Base-by-base conservation (phyloP, 495 filamentous ascomycete species). In the Podospora sp. region DNA sequence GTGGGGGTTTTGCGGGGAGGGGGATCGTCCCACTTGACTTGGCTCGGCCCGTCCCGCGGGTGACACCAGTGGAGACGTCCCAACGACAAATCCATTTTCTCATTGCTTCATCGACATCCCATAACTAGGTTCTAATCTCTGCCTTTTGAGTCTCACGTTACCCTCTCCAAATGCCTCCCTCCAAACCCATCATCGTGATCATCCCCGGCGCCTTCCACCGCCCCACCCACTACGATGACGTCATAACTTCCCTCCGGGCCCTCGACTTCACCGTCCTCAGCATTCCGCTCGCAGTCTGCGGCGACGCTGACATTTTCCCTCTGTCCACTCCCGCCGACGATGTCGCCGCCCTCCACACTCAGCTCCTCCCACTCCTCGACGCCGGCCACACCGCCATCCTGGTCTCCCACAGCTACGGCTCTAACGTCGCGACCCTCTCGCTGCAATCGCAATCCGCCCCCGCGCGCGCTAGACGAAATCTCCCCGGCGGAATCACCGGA, bases 171-270 rank as follows among this genome's bases (percentile, higher is more conserved):
- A 33, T 33, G 29, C 4, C 29, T 8, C 53, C 53, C 6, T 26
- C 53, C 27, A 64, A 64, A 64, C 62, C 49, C 62, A 35, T 64
- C 25, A 64, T 64, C 62, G 50, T 64, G 49, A 18, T 64, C 49
- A 64, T 64, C 49, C 62, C 62, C 62, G 62, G 62, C 62, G 62
- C 62, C 62, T 64, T 64, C 50, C 62, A 64, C 49, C 29, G n/a
- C 49, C 62, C 62, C 24, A 16, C n/a, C 20, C 62, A 64, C 49
- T 64, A 64, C 27, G n/a, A 36, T 25, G 26, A 24, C 50, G 11
- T 64, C 18, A 64, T 55, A 9, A 9, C 35, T 16, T 49, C 62
- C 62, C 62, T 64, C 62, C 25, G 27, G n/a, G 11, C n/a, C 18
- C 62, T 33, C 50, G 62, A 49, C 46, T 55, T 33, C 62, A 53